These are phyloP conservation scores for Leishmania tropica DNA, from an alignment of 208 protist species.

Conservation along the genomic window DNA sequence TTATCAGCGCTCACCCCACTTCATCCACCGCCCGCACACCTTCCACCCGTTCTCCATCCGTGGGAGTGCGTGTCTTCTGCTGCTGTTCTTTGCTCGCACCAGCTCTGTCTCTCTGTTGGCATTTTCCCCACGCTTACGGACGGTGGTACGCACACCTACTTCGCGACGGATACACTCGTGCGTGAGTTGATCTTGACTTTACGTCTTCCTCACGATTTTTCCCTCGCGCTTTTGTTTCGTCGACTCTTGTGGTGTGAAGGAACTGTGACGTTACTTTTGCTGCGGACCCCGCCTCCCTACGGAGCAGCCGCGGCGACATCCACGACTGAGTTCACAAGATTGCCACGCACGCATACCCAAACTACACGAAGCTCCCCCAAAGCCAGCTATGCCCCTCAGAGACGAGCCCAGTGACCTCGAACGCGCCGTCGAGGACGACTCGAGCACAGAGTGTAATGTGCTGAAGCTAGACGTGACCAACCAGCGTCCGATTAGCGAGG, in stretches of 20 bases:
- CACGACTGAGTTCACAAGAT: neutral
- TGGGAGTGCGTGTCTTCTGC: neutral
- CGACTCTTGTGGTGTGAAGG: neutral
- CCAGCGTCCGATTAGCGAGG: slow-evolving; percentile 44
- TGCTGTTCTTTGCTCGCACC: neutral
- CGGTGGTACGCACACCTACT: no score
- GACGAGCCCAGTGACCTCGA: neutral
- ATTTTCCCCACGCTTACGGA: neutral
- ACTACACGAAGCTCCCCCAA: neutral
- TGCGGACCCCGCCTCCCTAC: neutral
- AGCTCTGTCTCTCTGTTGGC: neutral
- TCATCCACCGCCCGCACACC: neutral
- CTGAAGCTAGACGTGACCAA: slow-evolving; percentile 13
- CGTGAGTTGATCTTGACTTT: neutral
- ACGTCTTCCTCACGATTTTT: neutral
- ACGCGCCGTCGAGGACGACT: neutral
- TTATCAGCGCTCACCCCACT: neutral
- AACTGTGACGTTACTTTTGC: neutral
- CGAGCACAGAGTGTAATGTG: slow-evolving; percentile 9
- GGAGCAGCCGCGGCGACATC: neutral
- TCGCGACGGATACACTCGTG: neutral
- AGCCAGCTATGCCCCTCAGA: neutral
- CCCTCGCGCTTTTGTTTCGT: neutral
- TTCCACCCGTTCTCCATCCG: neutral
- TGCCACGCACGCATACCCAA: neutral